These are phyloP conservation scores for Oryza coarctata DNA, from an alignment of 176 grass and related monocot genomes.

Conservation along the genomic window DNA sequence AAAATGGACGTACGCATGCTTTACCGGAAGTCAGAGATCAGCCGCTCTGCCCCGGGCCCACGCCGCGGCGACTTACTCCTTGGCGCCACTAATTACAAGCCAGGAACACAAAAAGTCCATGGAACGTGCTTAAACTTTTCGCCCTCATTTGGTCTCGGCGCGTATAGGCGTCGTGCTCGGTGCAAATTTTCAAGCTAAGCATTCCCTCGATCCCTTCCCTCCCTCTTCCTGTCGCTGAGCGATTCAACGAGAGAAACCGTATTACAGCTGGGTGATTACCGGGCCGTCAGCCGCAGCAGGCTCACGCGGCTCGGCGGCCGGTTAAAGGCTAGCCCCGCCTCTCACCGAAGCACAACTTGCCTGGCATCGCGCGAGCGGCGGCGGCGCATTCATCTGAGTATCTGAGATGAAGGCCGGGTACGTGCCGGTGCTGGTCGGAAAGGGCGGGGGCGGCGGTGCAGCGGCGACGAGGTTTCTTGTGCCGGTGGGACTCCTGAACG, in stretches of 20 bases:
- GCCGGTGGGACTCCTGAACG: conserved; percentile 39
- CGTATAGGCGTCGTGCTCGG: not conserved
- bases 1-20: no score
- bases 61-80: not conserved
- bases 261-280: not conserved
- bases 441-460: not conserved
- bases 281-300: not conserved
- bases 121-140: not conserved
- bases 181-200: not conserved
- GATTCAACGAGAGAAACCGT: not conserved
- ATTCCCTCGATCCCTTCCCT: not conserved
- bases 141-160: not conserved
- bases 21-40: no score
- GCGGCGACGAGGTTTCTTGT: conserved; percentile 29
- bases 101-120: not conserved
- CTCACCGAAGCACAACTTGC: not conserved
- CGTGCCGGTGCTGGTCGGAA: conserved; percentile 51
- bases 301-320: not conserved
- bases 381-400: not conserved
- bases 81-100: not conserved
- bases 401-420: conserved; percentile 34
- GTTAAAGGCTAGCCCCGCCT: not conserved
- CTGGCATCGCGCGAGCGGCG: not conserved
- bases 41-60: not conserved
- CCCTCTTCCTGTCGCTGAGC: not conserved